Evolutionary conservation across 2,329 filamentous ascomycete species (phyloP).

Genomic region (Neonectria neomacrospora): DNA sequence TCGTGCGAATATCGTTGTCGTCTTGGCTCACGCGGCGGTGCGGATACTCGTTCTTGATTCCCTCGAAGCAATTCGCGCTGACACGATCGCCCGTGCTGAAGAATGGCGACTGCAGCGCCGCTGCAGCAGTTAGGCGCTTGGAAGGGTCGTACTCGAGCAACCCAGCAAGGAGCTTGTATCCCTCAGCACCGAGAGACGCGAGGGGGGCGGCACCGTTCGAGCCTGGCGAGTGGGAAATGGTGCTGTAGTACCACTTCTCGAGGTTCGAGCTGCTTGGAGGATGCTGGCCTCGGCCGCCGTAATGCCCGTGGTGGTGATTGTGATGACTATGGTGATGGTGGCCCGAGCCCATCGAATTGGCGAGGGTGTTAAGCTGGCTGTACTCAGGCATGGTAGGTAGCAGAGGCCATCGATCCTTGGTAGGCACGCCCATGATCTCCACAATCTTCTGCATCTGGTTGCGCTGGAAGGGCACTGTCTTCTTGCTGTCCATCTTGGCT

Average conservation of each 20-base stretch:
- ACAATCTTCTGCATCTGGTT: conserved; percentile 99
- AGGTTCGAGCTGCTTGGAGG: conserved; percentile 61
- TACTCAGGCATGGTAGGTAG: conserved; percentile 90
- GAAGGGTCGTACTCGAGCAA: conserved; percentile 94
- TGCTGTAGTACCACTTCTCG: conserved; percentile 83
- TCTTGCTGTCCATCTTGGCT: conserved; percentile 98
- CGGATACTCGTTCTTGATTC: conserved; percentile 88
- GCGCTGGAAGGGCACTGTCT: conserved; percentile 94
- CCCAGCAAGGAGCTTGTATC: conserved; percentile 82
- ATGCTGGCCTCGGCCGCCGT: conserved; percentile 53
- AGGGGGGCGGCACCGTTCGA: conserved; percentile 52
- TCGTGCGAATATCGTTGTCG: conserved; percentile 94
- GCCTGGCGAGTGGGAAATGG: conserved; percentile 65
- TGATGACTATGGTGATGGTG: conserved; percentile 54
- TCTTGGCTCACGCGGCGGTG: conserved; percentile 91
- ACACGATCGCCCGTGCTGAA: conserved; percentile 81
- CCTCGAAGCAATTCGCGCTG: conserved; percentile 89
- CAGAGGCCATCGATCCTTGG: conserved; percentile 88
- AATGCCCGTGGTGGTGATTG: conserved; percentile 57
- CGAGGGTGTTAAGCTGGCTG: conserved; percentile 70
- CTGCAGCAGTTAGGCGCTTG: conserved; percentile 85
- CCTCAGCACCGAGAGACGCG: conserved; percentile 77
- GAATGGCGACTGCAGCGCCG: conserved; percentile 91
- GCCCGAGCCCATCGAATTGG: conserved; percentile 60
- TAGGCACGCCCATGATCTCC: conserved; percentile 92